Conservation (phyloP, 208 protist genomes). For the Pavlovales sp. region DNA sequence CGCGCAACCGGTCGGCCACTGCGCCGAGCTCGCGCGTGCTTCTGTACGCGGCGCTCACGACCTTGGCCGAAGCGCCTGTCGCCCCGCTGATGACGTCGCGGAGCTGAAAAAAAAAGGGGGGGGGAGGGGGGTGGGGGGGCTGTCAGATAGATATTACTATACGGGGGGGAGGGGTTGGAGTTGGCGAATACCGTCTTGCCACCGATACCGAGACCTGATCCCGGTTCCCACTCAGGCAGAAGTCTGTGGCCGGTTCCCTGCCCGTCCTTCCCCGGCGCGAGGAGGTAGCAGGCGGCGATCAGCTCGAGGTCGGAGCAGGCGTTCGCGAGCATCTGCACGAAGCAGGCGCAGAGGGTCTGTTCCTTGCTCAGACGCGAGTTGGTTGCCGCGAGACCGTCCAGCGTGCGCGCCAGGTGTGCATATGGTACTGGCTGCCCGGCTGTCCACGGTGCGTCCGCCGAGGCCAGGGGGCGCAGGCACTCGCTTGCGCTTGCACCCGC, state of each 20-base stretch:
- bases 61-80: background rate
- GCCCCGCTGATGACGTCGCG: background rate
- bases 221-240: too few relatives aligned
- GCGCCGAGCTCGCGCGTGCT: background rate
- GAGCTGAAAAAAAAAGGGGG: too few relatives aligned
- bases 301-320: background rate
- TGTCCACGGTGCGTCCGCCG: background rate
- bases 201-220: too few relatives aligned
- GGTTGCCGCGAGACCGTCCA: slow-evolving; percentile 21
- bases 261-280: slow-evolving; percentile 19
- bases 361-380: slow-evolving; percentile 9
- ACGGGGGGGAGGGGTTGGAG: too few relatives aligned
- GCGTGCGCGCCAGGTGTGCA: background rate
- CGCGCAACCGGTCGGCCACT: background rate
- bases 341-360: background rate
- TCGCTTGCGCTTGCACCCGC: background rate
- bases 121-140: too few relatives aligned
- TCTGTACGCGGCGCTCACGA: background rate
- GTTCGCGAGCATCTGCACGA: background rate
- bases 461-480: background rate
- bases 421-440: slow-evolving; percentile 24
- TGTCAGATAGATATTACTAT: too few relatives aligned
- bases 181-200: too few relatives aligned
- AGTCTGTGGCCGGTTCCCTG: slow-evolving; percentile 22
- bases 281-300: background rate